Conservation (phyloP, 768 basidiomycete genomes). For the Atractiella rhizophila region DNA sequence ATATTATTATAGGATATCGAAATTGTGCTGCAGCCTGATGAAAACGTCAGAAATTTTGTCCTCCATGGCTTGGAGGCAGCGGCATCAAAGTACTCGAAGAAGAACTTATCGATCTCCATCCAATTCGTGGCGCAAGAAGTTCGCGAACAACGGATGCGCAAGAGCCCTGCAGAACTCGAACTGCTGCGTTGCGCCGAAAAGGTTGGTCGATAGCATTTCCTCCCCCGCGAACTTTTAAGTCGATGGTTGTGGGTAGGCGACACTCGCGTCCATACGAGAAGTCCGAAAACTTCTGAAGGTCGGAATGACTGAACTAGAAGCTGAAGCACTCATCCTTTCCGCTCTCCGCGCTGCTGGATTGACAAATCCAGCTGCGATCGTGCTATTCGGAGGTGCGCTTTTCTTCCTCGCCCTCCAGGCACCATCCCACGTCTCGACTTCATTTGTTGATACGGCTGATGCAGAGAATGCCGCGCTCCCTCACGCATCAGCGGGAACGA, state of each 20-base stretch:
- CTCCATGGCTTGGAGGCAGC: neutral
- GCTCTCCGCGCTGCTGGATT: conserved; percentile 6
- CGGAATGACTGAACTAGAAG: conserved; percentile 8
- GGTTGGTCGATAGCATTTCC: neutral
- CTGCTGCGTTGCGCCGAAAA: conserved; percentile 4
- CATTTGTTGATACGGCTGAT: no score
- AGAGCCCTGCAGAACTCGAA: conserved; percentile 1
- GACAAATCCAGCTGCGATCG: conserved; percentile 1
- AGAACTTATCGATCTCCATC: neutral
- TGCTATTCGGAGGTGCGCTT: no score
- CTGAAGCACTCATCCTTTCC: conserved; percentile 5
- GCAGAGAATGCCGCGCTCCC: conserved; percentile 7
- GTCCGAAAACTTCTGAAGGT: neutral
- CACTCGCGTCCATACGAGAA: conserved; percentile 1
- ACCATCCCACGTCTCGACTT: no score
- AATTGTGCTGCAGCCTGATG: conserved; percentile 3
- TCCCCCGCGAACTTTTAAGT: neutral
- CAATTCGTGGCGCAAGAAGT: neutral
- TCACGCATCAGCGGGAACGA: neutral
- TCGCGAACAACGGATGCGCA: conserved; percentile 5
- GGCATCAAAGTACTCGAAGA: neutral
- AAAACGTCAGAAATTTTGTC: conserved; percentile 6
- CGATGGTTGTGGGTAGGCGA: neutral
- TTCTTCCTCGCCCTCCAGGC: no score
- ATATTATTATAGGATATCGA: neutral